Evolutionary conservation across 768 basidiomycete genomes (phyloP).

Genomic region (Boletus subcaerulescens): DNA sequence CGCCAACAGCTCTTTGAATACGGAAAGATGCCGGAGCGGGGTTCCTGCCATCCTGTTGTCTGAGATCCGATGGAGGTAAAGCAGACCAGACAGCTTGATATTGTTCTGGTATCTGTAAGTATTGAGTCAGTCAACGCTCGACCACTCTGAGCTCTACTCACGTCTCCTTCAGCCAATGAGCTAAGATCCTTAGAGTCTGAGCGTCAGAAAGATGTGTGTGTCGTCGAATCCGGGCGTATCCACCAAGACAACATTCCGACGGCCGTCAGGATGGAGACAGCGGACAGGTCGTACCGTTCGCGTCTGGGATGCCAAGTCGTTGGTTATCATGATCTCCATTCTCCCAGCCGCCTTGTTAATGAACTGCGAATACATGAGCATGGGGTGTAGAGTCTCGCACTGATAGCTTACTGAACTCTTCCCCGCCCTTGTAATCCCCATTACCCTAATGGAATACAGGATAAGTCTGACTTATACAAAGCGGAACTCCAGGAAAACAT

Average conservation of each 20-base stretch:
- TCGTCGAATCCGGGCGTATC: slow-evolving; percentile 21
- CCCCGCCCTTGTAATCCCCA: slow-evolving; percentile 15
- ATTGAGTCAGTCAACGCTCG: neutral
- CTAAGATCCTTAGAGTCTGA: slow-evolving; percentile 8
- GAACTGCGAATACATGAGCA: slow-evolving; percentile 4
- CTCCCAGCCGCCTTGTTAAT: slow-evolving; percentile 5
- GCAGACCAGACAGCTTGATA: too few relatives aligned
- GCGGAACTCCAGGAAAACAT: neutral
- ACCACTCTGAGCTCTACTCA: neutral
- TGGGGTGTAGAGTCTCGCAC: neutral
- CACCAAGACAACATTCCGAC: slow-evolving; percentile 11
- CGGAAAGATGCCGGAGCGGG: neutral
- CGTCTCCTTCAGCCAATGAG: slow-evolving; percentile 17
- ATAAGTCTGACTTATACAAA: neutral
- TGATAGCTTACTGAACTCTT: slow-evolving; percentile 18
- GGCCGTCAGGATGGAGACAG: slow-evolving; percentile 14
- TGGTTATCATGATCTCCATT: neutral
- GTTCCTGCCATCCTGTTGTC: slow-evolving; percentile 1
- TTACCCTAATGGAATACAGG: slow-evolving; percentile 3
- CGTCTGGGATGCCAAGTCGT: slow-evolving; percentile 9
- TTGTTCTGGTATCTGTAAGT: neutral
- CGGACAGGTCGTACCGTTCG: slow-evolving; percentile 2
- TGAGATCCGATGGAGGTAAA: too few relatives aligned
- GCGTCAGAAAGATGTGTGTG: slow-evolving; percentile 3
- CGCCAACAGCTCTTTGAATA: slow-evolving; percentile 9